phyloP scores from a whole-genome alignment of 805 yeast genomes.

The Ogataea sp. region DNA sequence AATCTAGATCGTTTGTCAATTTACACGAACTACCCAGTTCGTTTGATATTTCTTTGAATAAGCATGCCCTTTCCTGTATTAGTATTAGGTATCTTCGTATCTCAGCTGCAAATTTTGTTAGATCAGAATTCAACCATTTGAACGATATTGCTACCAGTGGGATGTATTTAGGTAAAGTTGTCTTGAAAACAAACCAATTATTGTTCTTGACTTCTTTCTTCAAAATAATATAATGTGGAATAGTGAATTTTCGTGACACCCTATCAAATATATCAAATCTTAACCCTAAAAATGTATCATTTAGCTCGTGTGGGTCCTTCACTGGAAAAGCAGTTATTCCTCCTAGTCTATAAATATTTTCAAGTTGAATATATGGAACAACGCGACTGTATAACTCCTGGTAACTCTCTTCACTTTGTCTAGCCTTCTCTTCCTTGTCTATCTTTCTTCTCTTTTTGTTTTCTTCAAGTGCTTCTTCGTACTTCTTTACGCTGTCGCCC shows the following conservation, averaged over 20 bases:
- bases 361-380: slow-evolving; percentile 30
- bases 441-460: slow-evolving; percentile 4
- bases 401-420: slow-evolving; percentile 3
- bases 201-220: slow-evolving; percentile 15
- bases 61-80: slow-evolving; percentile 13
- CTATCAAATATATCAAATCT: slow-evolving; percentile 38
- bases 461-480: slow-evolving; percentile 6
- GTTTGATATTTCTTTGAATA: slow-evolving; percentile 8
- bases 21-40: slow-evolving; percentile 7
- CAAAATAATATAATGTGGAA: slow-evolving; percentile 43
- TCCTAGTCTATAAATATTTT: slow-evolving; percentile 38
- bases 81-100: slow-evolving; percentile 18
- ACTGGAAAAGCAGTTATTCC: slow-evolving; percentile 47
- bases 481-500: slow-evolving; percentile 12
- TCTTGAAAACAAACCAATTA: slow-evolving; percentile 24
- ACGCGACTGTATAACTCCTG: slow-evolving; percentile 9
- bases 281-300: slow-evolving; percentile 33
- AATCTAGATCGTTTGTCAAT: slow-evolving; percentile 19
- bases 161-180: slow-evolving; percentile 26
- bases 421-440: slow-evolving; percentile 1
- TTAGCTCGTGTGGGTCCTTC: slow-evolving; percentile 21
- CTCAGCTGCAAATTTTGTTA: slow-evolving; percentile 16
- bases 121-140: slow-evolving; percentile 17
- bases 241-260: slow-evolving; percentile 20
- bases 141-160: slow-evolving; percentile 16